Conservation (phyloP, 768 basidiomycete genomes). For the Mycena vitilis region DNA sequence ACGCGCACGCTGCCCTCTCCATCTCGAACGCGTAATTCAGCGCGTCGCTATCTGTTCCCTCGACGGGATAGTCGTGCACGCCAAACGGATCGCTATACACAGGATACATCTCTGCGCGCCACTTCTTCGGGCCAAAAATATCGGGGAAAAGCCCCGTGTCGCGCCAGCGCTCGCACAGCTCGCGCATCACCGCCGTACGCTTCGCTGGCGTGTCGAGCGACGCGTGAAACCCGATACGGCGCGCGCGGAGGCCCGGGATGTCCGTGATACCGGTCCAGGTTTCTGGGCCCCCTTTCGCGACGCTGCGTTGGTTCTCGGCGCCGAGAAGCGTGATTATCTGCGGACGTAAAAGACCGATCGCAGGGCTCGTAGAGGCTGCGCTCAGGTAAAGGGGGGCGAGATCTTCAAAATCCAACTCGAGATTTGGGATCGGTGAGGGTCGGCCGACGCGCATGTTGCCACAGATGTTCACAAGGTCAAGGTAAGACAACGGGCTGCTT, state of each 20-base stretch:
- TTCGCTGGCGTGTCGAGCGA: constrained; percentile 66
- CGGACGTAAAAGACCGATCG: constrained; percentile 72
- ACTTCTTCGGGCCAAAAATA: constrained; percentile 79
- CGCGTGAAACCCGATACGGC: constrained; percentile 59
- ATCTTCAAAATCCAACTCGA: constrained; percentile 50
- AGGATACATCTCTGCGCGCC: constrained; percentile 89
- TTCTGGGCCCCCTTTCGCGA: constrained; percentile 38
- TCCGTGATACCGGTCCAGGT: constrained; percentile 51
- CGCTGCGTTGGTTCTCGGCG: constrained; percentile 58
- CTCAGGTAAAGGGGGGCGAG: constrained; percentile 70
- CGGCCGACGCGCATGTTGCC: constrained; percentile 71
- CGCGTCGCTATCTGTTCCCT: background rate
- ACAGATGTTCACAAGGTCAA: constrained; percentile 75
- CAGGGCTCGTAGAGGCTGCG: constrained; percentile 60
- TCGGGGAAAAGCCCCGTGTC: constrained; percentile 71
- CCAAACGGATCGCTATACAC: constrained; percentile 80
- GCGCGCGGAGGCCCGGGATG: constrained; percentile 38
- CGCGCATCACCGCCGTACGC: constrained; percentile 71
- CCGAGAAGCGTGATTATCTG: constrained; percentile 65
- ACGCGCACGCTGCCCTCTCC: constrained; percentile 88
- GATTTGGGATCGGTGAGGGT: constrained; percentile 41
- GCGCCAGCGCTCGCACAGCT: constrained; percentile 82
- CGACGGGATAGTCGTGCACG: constrained; percentile 56
- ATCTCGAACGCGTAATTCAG: constrained; percentile 87
- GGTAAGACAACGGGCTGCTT: constrained; percentile 52